Evolutionary conservation across 2,329 filamentous ascomycete genomes (phyloP).

Genomic region (Penicillium brevicompactum): DNA sequence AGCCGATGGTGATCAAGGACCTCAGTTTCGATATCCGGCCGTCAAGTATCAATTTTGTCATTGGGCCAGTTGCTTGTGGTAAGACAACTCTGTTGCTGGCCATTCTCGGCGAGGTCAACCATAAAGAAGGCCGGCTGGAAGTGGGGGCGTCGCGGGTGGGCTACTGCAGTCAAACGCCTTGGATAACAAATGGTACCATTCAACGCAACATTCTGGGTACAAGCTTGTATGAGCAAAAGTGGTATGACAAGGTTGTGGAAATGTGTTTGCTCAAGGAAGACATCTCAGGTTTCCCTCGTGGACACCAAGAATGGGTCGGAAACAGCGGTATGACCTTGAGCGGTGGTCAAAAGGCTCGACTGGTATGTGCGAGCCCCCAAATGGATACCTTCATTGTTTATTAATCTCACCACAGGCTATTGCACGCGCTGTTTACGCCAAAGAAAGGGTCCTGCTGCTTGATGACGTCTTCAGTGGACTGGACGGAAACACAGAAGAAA

Average conservation of each 20-base stretch:
- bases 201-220: constrained; percentile 26
- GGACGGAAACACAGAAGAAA: constrained; percentile 37
- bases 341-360: constrained; percentile 31
- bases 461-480: constrained; percentile 44
- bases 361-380: not conserved
- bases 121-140: not conserved
- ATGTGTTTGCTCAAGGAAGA: constrained; percentile 29
- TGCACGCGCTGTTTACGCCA: constrained; percentile 37
- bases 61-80: not conserved
- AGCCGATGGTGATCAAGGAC: not conserved
- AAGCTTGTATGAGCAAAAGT: constrained; percentile 16
- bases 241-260: constrained; percentile 30
- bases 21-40: not conserved
- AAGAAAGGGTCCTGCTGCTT: constrained; percentile 33
- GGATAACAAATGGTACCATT: constrained; percentile 17
- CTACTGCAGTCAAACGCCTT: constrained; percentile 19
- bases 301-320: constrained; percentile 26
- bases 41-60: not conserved
- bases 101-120: not conserved
- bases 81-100: not conserved
- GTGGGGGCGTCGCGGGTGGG: not conserved
- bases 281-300: constrained; percentile 17
- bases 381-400: too few species aligned
- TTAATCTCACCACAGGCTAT: constrained; percentile 10
- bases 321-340: constrained; percentile 26